phyloP scores from a whole-genome alignment of 306 rosid genomes.

The Crotalaria pallida region DNA sequence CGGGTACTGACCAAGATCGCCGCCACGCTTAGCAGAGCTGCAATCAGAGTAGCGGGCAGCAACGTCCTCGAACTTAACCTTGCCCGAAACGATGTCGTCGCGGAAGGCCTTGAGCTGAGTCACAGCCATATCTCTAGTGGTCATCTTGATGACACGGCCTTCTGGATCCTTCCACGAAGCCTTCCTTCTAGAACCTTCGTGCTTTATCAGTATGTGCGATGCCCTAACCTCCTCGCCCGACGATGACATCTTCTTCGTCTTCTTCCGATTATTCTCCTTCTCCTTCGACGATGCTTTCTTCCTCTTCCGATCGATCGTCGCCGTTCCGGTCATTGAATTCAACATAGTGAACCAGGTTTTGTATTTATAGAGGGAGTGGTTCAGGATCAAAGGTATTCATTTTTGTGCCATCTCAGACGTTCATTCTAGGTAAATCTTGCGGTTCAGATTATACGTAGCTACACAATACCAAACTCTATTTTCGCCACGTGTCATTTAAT shows the following conservation, averaged over 20 bases:
- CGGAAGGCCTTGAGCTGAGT: constrained; percentile 60
- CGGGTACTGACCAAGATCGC: constrained; percentile 71
- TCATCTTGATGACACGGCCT: constrained; percentile 63
- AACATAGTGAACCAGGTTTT: background rate
- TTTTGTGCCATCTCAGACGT: constrained; percentile 21
- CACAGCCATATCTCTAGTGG: constrained; percentile 68
- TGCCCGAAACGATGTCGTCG: constrained; percentile 76
- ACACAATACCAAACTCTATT: background rate
- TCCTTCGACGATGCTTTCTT: constrained; percentile 58
- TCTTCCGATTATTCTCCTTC: constrained; percentile 39
- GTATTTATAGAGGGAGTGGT: constrained; percentile 19
- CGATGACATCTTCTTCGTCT: constrained; percentile 39
- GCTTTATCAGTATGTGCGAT: constrained; percentile 90
- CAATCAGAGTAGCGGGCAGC: constrained; percentile 88
- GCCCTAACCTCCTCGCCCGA: constrained; percentile 76
- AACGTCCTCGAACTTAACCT: constrained; percentile 59
- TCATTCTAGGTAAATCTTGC: background rate
- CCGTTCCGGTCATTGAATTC: background rate
- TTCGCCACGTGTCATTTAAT: background rate
- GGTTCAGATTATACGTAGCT: background rate
- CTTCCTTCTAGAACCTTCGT: constrained; percentile 83
- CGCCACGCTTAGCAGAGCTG: constrained; percentile 95
- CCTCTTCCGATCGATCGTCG: constrained; percentile 76
- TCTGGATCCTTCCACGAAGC: constrained; percentile 99
- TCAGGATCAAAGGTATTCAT: background rate